Evolutionary conservation across 768 basidiomycete genomes (phyloP).

Genomic region (Boletus sp.): DNA sequence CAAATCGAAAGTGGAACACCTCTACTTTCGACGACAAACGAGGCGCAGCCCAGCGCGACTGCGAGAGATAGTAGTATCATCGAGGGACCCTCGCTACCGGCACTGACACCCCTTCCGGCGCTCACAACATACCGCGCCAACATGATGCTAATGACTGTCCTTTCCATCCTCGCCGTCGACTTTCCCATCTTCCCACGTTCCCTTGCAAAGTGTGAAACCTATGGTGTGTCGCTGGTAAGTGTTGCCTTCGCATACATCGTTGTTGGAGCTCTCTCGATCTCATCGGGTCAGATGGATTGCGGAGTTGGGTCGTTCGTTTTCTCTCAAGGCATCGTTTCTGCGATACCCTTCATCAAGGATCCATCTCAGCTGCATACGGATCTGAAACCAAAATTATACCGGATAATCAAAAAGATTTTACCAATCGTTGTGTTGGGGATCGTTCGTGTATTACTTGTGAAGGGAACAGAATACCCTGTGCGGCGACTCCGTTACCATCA

Average conservation of each 20-base stretch:
- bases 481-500: conserved; percentile 13
- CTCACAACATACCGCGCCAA: conserved; percentile 87
- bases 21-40: conserved; percentile 44
- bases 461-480: conserved; percentile 93
- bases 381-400: conserved; percentile 47
- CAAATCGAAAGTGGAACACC: conserved; percentile 44
- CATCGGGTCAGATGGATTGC: conserved; percentile 78
- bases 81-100: background rate
- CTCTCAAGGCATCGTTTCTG: conserved; percentile 91
- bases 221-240: conserved; percentile 87
- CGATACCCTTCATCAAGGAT: conserved; percentile 71
- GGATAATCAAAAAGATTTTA: conserved; percentile 51
- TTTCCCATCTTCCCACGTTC: conserved; percentile 87
- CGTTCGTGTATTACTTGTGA: conserved; percentile 78
- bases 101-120: conserved; percentile 57
- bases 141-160: conserved; percentile 90
- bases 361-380: conserved; percentile 50
- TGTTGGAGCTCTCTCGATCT: background rate
- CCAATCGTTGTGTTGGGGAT: conserved; percentile 75
- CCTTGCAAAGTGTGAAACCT: conserved; percentile 91
- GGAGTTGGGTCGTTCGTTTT: conserved; percentile 98
- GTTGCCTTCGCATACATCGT: background rate
- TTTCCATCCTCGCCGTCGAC: conserved; percentile 94
- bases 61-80: background rate
- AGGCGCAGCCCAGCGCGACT: background rate